Base-by-base conservation (phyloP, 768 basidiomycete genomes). In the Rhodocollybia butyracea region DNA sequence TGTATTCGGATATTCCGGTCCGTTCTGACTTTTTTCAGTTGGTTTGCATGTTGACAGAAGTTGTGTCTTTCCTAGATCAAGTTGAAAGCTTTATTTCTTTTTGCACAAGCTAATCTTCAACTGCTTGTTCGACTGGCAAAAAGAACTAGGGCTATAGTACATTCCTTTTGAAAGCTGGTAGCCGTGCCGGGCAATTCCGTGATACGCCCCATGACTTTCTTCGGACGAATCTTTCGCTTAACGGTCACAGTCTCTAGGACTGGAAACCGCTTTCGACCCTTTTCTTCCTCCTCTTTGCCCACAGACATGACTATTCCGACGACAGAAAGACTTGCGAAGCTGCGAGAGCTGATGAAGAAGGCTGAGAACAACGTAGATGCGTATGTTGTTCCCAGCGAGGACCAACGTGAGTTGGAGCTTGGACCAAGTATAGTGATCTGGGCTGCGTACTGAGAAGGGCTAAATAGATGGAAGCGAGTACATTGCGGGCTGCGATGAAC, bases 301-400 rank as follows among this genome's bases (percentile, higher is more conserved):
- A n/a, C 68, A 13, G 66, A 64, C 11, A 73, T 76, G 29, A 82
- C 72, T 2, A 81, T 91, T 26, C 63, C 86, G 67, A 91, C 91
- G 3, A 75, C 83, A 3, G 70, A 80, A 47, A 77, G 88, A 51
- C 76, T 96, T 5, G 72, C 75, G 21, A 75, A 70, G 46, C 76
- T 96, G 46, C 76, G 93, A 46, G 78, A 80, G 67, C 72, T 91
- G 63, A 89, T 96, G 90, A 76, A 71, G 54, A 68, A 76, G 62
- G 71, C 74, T 27, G 70, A 69, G 57, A 51, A 70, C 24, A 59
- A 60, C 31, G 77, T 96, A 1, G 78, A 87, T 55, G 90, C 88
- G 0, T 83, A 89, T 62, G 81, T 98, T 1, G 83, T 98, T 41
- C 91, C 92, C 3, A 93, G 89, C 59, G 95, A 94, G 70, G 96